Percentiles rank a stretch among this genome's conserved stretches.
Evolutionary conservation across 108 stramenopile genomes (phyloP).

Genomic region (Epipyxis sp.): DNA sequence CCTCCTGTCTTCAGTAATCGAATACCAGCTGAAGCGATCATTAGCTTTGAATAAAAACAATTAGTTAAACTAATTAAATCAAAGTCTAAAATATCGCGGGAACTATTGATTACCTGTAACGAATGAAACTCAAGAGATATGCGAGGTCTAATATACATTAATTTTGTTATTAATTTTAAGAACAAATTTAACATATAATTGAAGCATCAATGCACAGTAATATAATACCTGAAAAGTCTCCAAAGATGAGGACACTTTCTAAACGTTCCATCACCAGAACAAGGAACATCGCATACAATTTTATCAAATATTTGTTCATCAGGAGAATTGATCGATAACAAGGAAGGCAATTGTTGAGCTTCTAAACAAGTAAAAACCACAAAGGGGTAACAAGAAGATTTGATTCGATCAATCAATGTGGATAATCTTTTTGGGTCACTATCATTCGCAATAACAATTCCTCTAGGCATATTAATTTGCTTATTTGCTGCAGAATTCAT

Average conservation of each 20-base stretch:
- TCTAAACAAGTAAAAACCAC: neutral
- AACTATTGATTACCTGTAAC: slow-evolving; percentile 47
- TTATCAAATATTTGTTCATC: slow-evolving; percentile 48
- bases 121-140: slow-evolving; percentile 62
- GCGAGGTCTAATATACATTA: too few species aligned
- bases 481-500: neutral
- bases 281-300: slow-evolving; percentile 79
- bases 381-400: neutral
- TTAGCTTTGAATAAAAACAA: slow-evolving; percentile 34
- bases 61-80: neutral
- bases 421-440: slow-evolving; percentile 64
- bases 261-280: slow-evolving; percentile 78
- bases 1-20: slow-evolving; percentile 67
- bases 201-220: too few species aligned
- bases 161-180: too few species aligned
- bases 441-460: slow-evolving; percentile 73
- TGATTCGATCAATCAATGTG: slow-evolving; percentile 57
- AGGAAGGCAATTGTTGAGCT: slow-evolving; percentile 22
- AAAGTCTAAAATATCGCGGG: neutral
- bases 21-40: slow-evolving; percentile 66
- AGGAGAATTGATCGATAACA: slow-evolving; percentile 20
- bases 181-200: too few species aligned
- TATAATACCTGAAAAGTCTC: slow-evolving; percentile 73
- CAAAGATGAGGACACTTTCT: slow-evolving; percentile 72
- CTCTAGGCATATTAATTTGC: too few species aligned